These are phyloP conservation scores for Leptographium procerum DNA, from an alignment of 2,329 filamentous ascomycete species.

Conservation along the genomic window DNA sequence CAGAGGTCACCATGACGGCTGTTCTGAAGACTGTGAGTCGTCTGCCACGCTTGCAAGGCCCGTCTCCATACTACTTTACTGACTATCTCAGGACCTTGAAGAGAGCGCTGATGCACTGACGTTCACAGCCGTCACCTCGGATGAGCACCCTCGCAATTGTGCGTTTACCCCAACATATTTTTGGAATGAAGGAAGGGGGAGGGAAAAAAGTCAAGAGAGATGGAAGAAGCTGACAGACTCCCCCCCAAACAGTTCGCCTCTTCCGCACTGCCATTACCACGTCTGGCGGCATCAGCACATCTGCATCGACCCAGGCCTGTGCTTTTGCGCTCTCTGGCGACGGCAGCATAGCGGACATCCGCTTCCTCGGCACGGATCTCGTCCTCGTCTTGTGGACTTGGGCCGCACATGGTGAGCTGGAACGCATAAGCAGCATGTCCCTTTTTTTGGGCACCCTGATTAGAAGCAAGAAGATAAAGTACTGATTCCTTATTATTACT, in stretches of 20 bases:
- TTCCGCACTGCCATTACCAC: slow-evolving; percentile 42
- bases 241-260: slow-evolving; percentile 36
- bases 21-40: slow-evolving; percentile 18
- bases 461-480: too few relatives aligned
- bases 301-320: slow-evolving; percentile 25
- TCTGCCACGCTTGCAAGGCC: not conserved
- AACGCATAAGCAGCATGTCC: not conserved
- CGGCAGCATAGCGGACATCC: slow-evolving; percentile 46
- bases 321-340: slow-evolving; percentile 27
- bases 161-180: slow-evolving; percentile 6
- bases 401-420: slow-evolving; percentile 4
- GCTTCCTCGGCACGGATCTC: slow-evolving; percentile 53
- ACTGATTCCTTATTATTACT: not conserved
- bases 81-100: slow-evolving; percentile 15
- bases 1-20: slow-evolving; percentile 48
- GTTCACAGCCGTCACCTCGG: slow-evolving; percentile 19
- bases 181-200: too few relatives aligned
- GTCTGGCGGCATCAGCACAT: slow-evolving; percentile 47
- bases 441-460: too few relatives aligned
- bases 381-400: slow-evolving; percentile 50
- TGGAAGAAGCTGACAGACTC: not conserved
- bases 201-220: too few relatives aligned
- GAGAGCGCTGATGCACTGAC: slow-evolving; percentile 22
- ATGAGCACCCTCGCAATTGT: slow-evolving; percentile 25
- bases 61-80: not conserved